Base-by-base conservation (phyloP, 2,329 filamentous ascomycete genomes). In the Alternaria brassicicola region DNA sequence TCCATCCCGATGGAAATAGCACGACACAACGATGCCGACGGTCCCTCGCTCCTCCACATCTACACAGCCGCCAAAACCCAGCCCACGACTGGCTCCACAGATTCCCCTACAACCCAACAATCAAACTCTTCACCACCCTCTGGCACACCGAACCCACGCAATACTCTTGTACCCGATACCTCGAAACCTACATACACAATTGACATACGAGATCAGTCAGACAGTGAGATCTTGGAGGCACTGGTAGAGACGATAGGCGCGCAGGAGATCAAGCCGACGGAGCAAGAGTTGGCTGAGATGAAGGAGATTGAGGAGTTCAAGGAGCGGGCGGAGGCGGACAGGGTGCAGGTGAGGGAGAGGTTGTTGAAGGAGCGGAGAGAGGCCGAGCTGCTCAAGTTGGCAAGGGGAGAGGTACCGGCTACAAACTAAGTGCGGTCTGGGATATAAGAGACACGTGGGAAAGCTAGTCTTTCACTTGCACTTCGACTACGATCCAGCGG, bases 1-100 rank as follows among this genome's bases (percentile, higher is more conserved):
- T 81, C 87, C 12, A 78, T 97, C 43, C 87, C 89, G 41, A 96
- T 98, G 85, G 88, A 91, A 58, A 86, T 97, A 69, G 89, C 89
- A 77, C 89, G 91, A 58, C 88, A 85, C 63, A 70, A 76, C 21
- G 64, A 72, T 35, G 61, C 66, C 35, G 79, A 88, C 42, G 77
- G 66, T 45, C 74, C 69, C 35, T 71, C 66, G 13, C 69, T 65
- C 35, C 68, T 70, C 7, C 66, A 76, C 62, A 69, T 75, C 46
- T 76, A 70, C 66, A 69, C 71, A 33, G 74, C 69, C 62, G 61
- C 70, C 64, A 48, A 70, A 59, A 7, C 64, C 46, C 17, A 63
- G 59, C 36, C 17, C 53, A 63, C 36, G 53, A 6, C 51, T 55
- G 38, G 57, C 52, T 54, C 64, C 52, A 56, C 47, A 61, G 5